A percentile compares a stretch with the other conserved stretches of the same genome.
These are phyloP conservation scores for Colletotrichum sp. DNA, from an alignment of 2,329 filamentous ascomycete species.

Conservation along the genomic window DNA sequence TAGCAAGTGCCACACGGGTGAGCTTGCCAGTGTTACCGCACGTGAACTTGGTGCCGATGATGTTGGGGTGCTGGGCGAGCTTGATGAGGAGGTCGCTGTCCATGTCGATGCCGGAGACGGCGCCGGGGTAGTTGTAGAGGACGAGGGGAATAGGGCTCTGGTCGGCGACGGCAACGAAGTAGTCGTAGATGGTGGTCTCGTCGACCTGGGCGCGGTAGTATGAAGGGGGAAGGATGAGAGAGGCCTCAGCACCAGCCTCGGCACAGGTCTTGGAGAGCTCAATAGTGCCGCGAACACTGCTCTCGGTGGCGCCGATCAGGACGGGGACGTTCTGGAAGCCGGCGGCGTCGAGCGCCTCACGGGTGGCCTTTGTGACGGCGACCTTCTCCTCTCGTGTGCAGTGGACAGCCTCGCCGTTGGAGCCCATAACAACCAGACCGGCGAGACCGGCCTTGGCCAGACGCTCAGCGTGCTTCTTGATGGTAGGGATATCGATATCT, in stretches of 20 bases:
- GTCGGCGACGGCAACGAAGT: constrained; percentile 78
- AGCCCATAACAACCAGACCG: constrained; percentile 86
- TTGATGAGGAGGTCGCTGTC: constrained; percentile 86
- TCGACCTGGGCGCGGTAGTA: constrained; percentile 84
- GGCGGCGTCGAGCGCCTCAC: constrained; percentile 81
- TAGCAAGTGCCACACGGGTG: constrained; percentile 77
- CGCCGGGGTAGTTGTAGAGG: constrained; percentile 91
- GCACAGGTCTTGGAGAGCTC: constrained; percentile 72
- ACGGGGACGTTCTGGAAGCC: constrained; percentile 79
- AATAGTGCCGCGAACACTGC: constrained; percentile 82
- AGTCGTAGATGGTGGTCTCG: constrained; percentile 74
- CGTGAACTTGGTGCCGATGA: constrained; percentile 89
- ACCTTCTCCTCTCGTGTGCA: constrained; percentile 79
- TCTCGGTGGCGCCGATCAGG: constrained; percentile 82
- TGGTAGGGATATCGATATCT: constrained; percentile 79
- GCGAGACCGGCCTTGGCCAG: constrained; percentile 79
- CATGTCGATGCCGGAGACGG: constrained; percentile 86
- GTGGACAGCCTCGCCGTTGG: constrained; percentile 89
- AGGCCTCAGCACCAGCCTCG: constrained; percentile 78
- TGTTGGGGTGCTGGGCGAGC: constrained; percentile 81
- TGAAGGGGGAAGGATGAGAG: constrained; percentile 78
- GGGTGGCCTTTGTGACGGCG: constrained; percentile 76
- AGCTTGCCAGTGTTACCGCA: constrained; percentile 91
- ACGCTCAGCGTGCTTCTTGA: constrained; percentile 81
- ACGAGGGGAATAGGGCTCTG: constrained; percentile 77